phyloP scores from a whole-genome alignment of 2,329 filamentous ascomycete genomes.

The Anisogramma anomala region DNA sequence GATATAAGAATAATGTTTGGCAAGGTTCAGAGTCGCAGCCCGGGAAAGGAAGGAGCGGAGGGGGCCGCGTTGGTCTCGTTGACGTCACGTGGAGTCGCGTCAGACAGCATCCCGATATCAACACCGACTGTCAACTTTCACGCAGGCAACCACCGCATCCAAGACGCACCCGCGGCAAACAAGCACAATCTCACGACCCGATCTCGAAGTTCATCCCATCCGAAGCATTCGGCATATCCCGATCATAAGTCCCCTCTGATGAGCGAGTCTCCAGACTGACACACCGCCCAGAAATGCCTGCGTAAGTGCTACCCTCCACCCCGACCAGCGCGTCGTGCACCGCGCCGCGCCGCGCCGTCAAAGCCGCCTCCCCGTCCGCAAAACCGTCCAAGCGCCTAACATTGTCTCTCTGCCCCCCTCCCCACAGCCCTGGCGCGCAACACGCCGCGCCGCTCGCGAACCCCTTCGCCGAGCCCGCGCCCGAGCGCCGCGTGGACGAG shows the following conservation, averaged over 20 bases:
- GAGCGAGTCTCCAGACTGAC: not conserved
- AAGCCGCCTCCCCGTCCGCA: not conserved
- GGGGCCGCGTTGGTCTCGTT: no score
- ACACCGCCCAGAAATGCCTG: slow-evolving; percentile 28
- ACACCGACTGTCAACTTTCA: no score
- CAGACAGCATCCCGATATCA: no score
- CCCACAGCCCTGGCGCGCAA: slow-evolving; percentile 55
- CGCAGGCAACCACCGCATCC: no score
- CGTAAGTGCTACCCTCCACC: slow-evolving; percentile 24
- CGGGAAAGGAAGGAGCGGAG: no score
- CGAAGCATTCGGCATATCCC: not conserved
- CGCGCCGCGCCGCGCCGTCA: slow-evolving; percentile 1
- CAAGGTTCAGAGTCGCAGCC: no score
- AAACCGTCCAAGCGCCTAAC: not conserved
- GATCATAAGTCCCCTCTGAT: not conserved
- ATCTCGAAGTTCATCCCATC: no score
- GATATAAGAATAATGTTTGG: no score
- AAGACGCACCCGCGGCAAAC: no score
- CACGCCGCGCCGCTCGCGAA: slow-evolving; percentile 50
- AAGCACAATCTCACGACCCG: no score
- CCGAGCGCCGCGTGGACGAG: slow-evolving; percentile 54
- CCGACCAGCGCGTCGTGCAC: slow-evolving; percentile 1
- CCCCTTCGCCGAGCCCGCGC: slow-evolving; percentile 72
- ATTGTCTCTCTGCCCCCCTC: not conserved
- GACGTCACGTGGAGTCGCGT: slow-evolving; percentile 6